These are phyloP conservation scores for Colletotrichum trifolii DNA, from an alignment of 2,329 filamentous ascomycete genomes.

Conservation along the genomic window DNA sequence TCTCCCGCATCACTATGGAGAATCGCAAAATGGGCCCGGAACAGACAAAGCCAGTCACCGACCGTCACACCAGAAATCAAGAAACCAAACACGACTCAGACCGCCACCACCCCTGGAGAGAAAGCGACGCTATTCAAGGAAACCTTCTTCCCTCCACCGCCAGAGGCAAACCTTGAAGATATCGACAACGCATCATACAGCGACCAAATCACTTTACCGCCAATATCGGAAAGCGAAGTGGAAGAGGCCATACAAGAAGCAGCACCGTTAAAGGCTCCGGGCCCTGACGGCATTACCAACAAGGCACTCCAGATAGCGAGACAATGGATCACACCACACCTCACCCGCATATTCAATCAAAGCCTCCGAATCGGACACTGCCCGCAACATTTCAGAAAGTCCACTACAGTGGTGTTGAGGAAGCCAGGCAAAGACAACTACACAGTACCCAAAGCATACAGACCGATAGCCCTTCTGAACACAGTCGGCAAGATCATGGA, in stretches of 20 bases:
- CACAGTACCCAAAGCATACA: conserved; percentile 36
- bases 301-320: conserved; percentile 33
- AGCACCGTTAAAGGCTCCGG: conserved; percentile 37
- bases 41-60: background rate
- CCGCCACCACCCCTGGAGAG: conserved; percentile 1
- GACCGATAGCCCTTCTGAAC: conserved; percentile 38
- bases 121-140: conserved; percentile 12
- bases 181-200: conserved; percentile 21
- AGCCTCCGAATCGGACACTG: conserved; percentile 36
- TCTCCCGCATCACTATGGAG: conserved; percentile 1
- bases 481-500: conserved; percentile 30
- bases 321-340: conserved; percentile 35
- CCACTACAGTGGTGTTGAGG: conserved; percentile 36
- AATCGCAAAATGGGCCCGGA: conserved; percentile 6
- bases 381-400: conserved; percentile 36
- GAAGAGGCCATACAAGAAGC: conserved; percentile 33
- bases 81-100: background rate
- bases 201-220: conserved; percentile 4
- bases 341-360: conserved; percentile 36
- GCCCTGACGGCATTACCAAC: conserved; percentile 39
- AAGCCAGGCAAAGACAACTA: conserved; percentile 39
- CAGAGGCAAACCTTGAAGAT: conserved; percentile 9
- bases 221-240: conserved; percentile 4
- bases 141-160: conserved; percentile 3
- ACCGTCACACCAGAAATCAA: conserved; percentile 11